phyloP scores from a whole-genome alignment of 768 basidiomycete genomes.

The Suillus clintonianus region DNA sequence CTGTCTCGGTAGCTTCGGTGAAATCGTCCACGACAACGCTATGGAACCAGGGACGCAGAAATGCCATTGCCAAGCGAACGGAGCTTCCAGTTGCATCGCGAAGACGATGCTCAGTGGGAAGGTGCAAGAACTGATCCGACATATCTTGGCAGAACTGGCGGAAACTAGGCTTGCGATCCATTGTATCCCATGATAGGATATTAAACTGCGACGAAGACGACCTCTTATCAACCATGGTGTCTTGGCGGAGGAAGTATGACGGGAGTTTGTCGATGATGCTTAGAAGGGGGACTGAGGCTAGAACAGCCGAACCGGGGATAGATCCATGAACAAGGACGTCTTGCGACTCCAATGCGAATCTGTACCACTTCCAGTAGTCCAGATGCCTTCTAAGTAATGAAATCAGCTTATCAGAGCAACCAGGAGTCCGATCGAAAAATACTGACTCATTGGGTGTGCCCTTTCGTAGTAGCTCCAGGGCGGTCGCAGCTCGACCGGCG shows the following conservation, averaged over 20 bases:
- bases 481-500: slow-evolving; percentile 59
- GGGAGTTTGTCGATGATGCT: slow-evolving; percentile 68
- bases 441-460: slow-evolving; percentile 57
- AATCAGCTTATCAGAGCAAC: neutral
- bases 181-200: slow-evolving; percentile 55
- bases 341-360: slow-evolving; percentile 74
- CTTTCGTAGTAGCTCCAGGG: slow-evolving; percentile 61
- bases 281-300: slow-evolving; percentile 69
- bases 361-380: slow-evolving; percentile 77
- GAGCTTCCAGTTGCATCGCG: slow-evolving; percentile 69
- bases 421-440: neutral
- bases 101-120: slow-evolving; percentile 55
- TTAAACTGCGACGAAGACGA: slow-evolving; percentile 34
- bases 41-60: slow-evolving; percentile 75
- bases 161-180: slow-evolving; percentile 60
- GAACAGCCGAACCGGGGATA: slow-evolving; percentile 65
- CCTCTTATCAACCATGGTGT: slow-evolving; percentile 30
- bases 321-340: slow-evolving; percentile 71
- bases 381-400: slow-evolving; percentile 47
- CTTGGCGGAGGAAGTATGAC: slow-evolving; percentile 60
- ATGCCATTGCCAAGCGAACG: slow-evolving; percentile 64
- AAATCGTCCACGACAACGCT: slow-evolving; percentile 43
- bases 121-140: slow-evolving; percentile 60
- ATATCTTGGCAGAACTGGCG: slow-evolving; percentile 72
- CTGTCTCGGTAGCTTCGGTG: slow-evolving; percentile 37